Evolutionary conservation across 116 monocot species (phyloP).

Genomic region (Zostera marina): DNA sequence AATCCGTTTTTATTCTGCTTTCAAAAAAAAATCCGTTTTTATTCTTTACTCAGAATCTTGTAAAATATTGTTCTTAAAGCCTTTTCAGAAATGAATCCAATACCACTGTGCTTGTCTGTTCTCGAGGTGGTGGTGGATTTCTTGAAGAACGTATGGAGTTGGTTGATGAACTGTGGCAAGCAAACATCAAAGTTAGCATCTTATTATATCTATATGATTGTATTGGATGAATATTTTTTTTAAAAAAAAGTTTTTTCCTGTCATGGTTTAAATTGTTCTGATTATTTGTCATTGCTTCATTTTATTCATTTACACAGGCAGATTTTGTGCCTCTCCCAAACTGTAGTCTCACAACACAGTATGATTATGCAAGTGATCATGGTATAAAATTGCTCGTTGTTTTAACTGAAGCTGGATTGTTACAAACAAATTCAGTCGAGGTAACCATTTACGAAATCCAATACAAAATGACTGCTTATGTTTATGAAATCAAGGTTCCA

Average conservation of each 20-base stretch:
- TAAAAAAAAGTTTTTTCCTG: neutral
- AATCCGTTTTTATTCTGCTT: neutral
- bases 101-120: slow-evolving; percentile 74
- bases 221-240: neutral
- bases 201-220: neutral
- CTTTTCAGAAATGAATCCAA: slow-evolving; percentile 36
- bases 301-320: slow-evolving; percentile 26
- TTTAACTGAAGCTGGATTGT: slow-evolving; percentile 70
- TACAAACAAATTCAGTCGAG: slow-evolving; percentile 68
- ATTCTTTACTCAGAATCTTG: neutral
- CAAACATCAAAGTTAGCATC: slow-evolving; percentile 59
- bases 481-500: neutral
- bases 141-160: slow-evolving; percentile 80
- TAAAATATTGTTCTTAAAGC: neutral
- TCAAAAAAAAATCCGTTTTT: no score
- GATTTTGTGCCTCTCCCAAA: slow-evolving; percentile 58
- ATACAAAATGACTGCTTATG: no score
- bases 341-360: slow-evolving; percentile 86
- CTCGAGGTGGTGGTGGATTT: slow-evolving; percentile 89
- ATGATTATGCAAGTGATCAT: slow-evolving; percentile 93
- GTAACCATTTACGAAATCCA: slow-evolving; percentile 9
- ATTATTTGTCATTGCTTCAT: neutral
- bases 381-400: slow-evolving; percentile 81
- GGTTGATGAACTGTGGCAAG: slow-evolving; percentile 81
- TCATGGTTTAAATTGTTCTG: neutral